Conservation (phyloP, 305 asterid species). For the Solanum hybrid region DNA sequence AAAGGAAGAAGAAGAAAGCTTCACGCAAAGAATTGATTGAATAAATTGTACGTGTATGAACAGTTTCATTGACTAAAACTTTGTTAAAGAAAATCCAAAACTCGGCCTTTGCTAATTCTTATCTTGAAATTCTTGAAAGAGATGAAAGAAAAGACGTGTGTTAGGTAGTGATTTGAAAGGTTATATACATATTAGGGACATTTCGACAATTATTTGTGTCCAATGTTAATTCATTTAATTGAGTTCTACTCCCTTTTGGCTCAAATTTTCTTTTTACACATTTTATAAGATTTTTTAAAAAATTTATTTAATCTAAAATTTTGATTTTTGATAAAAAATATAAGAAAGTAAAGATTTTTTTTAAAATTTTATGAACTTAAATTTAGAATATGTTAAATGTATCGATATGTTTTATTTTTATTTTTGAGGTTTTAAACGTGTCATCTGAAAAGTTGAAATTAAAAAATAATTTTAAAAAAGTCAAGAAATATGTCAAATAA, state of each 20-base stretch:
- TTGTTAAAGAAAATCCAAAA: neutral
- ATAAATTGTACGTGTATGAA: neutral
- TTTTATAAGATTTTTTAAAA: neutral
- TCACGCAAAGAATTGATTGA: neutral
- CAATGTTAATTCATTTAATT: neutral
- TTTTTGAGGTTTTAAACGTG: no score
- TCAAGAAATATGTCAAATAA: no score
- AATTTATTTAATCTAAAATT: no score
- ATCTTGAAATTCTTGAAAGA: neutral
- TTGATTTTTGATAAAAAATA: no score
- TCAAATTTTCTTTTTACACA: no score
- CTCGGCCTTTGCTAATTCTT: neutral
- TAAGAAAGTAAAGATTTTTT: no score
- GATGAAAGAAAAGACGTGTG: neutral
- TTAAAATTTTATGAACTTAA: no score
- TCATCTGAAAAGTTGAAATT: no score
- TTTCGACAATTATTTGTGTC: neutral
- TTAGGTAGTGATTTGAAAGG: neutral
- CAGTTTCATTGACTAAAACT: neutral
- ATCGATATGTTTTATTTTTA: no score
- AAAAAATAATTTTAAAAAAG: no score
- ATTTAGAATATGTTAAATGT: no score
- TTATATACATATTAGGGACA: neutral
- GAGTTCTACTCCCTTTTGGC: neutral
- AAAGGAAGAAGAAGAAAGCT: neutral